These are phyloP conservation scores for Podospora comata DNA, from an alignment of 495 filamentous ascomycete genomes.

Conservation along the genomic window DNA sequence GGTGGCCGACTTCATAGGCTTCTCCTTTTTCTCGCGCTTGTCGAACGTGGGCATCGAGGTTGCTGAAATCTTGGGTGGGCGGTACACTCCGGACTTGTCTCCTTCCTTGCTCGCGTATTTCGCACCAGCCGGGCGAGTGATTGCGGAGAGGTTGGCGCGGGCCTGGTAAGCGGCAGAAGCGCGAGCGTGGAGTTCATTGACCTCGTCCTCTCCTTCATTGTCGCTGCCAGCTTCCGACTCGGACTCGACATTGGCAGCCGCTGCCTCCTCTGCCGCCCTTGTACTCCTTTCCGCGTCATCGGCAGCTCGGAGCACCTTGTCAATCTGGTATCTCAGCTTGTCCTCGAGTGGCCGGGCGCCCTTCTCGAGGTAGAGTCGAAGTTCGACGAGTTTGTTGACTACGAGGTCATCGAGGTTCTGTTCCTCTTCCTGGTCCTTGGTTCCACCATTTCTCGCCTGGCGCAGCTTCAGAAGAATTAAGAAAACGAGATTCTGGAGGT, in stretches of 20 bases:
- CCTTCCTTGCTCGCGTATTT: conserved; percentile 41
- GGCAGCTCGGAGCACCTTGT: conserved; percentile 83
- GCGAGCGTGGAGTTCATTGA: conserved; percentile 30
- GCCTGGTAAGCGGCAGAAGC: conserved; percentile 59
- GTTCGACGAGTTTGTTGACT: conserved; percentile 77
- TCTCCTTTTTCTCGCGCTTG: conserved; percentile 53
- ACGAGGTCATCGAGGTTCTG: conserved; percentile 50
- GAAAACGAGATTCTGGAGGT: conserved; percentile 91
- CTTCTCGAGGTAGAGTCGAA: conserved; percentile 83
- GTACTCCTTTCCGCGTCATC: conserved; percentile 61
- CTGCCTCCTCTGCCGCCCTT: conserved; percentile 30
- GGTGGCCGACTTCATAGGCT: conserved; percentile 63
- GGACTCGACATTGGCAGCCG: conserved; percentile 34
- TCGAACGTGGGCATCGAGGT: conserved; percentile 64
- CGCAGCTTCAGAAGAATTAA: conserved; percentile 79
- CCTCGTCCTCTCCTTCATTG: conserved; percentile 38
- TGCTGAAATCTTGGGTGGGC: conserved; percentile 78
- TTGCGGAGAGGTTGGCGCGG: conserved; percentile 59
- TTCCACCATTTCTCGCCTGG: conserved; percentile 42
- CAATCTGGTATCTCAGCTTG: conserved; percentile 80
- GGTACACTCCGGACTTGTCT: conserved; percentile 65
- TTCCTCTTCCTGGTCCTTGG: conserved; percentile 33
- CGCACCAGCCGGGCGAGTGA: conserved; percentile 36
- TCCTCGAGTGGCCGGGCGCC: conserved; percentile 86
- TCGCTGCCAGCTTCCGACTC: conserved; percentile 37